Base-by-base conservation (phyloP, 768 basidiomycete species). In the Hericium coralloides region DNA sequence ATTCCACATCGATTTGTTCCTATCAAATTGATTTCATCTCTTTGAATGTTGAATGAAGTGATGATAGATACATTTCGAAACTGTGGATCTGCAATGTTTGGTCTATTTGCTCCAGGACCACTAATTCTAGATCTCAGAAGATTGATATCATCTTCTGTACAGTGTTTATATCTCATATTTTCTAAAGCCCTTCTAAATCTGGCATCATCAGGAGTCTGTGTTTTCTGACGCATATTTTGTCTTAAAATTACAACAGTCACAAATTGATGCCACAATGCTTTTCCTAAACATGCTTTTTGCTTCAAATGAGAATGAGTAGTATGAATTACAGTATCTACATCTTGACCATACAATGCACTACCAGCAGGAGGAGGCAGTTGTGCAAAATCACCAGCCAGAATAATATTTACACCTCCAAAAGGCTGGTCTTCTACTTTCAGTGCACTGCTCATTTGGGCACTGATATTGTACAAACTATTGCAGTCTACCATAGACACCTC, bases 341-440 rank as follows among this genome's bases (percentile, higher is more conserved):
- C 37, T 31, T 1, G 0, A 25, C 56, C 63, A 47, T 68, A 73
- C 5, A 71, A 43, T n/a, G 64, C 18, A 17, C 26, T 14, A 22
- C 45, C 26, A 62, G 67, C 26, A 71, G 38, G 26, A 9, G 58
- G 76, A 3, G 73, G 72, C 0, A 78, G 58, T 47, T 79, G 76
- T 2, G 72, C 74, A 68, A 77, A 76, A 55, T 78, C 76, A n/a
- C 75, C 75, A 17, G 75, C 74, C 56, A 77, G 68, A 18, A 77
- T 72, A 49, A 78, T 66, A 55, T 73, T 73, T 26, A 73, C 66
- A 0, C 74, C 73, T 22, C 73, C 73, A 63, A 73, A 76, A 3
- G 69, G 59, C 9, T 49, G 43, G 38, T 64, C 65, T 14, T 37
- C 2, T 1, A 58, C 49, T n/a, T 60, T 58, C 10, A 58, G 26